phyloP scores from a whole-genome alignment of 306 rosid species.

The Canavalia ensiformis region DNA sequence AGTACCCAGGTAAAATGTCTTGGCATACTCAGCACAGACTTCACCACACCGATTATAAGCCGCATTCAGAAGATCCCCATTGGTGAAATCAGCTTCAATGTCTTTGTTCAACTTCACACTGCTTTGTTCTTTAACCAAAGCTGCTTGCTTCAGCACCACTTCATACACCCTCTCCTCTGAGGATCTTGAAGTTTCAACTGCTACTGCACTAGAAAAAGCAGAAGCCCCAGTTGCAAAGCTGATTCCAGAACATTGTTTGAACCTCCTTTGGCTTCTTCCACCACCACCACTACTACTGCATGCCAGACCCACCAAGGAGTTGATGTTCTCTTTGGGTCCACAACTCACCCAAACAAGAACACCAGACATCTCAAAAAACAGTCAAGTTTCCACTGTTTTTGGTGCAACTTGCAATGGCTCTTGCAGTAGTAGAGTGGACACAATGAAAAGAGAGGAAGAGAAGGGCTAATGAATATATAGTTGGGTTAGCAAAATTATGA shows the following conservation, averaged over 20 bases:
- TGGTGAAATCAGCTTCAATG: slow-evolving; percentile 52
- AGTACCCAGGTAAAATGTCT: slow-evolving; percentile 88
- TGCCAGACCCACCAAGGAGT: slow-evolving; percentile 54
- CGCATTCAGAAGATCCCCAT: slow-evolving; percentile 66
- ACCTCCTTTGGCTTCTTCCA: slow-evolving; percentile 48
- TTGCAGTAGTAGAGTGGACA: background rate
- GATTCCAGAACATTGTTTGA: slow-evolving; percentile 49
- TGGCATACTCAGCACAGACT: slow-evolving; percentile 96
- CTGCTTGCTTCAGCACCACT: slow-evolving; percentile 92
- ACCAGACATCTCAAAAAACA: slow-evolving; percentile 61
- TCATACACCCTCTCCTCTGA: slow-evolving; percentile 92
- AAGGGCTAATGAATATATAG: slow-evolving; percentile 25
- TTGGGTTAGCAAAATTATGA: background rate
- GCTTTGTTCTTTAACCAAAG: slow-evolving; percentile 65
- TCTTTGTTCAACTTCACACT: slow-evolving; percentile 51
- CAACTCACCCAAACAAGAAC: slow-evolving; percentile 72
- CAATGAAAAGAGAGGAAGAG: background rate
- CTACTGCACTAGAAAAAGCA: slow-evolving; percentile 61
- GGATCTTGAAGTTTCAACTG: slow-evolving; percentile 64
- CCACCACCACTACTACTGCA: slow-evolving; percentile 5
- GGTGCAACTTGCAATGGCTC: slow-evolving; percentile 23
- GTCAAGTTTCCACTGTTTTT: background rate
- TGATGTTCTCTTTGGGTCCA: slow-evolving; percentile 65
- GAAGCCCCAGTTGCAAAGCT: slow-evolving; percentile 49
- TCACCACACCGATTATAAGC: slow-evolving; percentile 90